Evolutionary conservation across 257 asterid species (phyloP).

Genomic region (Solanum appendiculatum): DNA sequence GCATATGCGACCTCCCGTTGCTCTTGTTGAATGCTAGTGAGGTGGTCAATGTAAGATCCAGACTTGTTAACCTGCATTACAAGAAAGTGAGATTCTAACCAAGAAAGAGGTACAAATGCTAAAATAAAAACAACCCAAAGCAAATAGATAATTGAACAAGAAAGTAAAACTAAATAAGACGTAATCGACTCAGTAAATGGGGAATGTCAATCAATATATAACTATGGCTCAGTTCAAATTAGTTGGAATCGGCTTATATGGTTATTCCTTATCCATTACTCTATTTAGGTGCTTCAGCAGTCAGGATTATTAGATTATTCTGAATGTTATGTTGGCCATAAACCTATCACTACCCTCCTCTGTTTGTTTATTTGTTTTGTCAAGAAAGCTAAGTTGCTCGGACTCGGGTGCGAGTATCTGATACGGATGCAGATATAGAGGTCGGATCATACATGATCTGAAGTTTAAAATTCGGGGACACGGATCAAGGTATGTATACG

Average conservation of each 20-base stretch:
- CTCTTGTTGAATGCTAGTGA: constrained; percentile 81
- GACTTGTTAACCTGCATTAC: constrained; percentile 52
- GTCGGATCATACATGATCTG: not conserved
- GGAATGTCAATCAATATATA: not conserved
- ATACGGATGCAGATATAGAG: not conserved
- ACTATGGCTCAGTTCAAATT: not conserved
- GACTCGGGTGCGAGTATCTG: not conserved
- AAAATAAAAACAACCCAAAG: not conserved
- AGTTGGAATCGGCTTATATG: not conserved
- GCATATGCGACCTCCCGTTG: constrained; percentile 68
- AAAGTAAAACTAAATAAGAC: not conserved
- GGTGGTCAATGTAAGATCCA: constrained; percentile 67
- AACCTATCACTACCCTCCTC: not conserved
- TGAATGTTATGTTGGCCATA: not conserved
- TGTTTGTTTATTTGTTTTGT: not conserved
- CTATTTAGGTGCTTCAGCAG: not conserved
- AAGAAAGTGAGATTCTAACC: not conserved
- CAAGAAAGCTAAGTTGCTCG: not conserved
- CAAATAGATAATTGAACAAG: not conserved
- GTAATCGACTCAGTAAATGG: not conserved
- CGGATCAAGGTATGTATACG: not conserved
- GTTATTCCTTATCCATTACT: not conserved
- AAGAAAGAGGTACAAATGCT: not conserved
- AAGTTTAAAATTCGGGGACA: not conserved
- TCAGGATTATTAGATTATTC: not conserved